Evolutionary conservation across 164 flowering plant species (phyloP).

Genomic region (Annona cherimola): DNA sequence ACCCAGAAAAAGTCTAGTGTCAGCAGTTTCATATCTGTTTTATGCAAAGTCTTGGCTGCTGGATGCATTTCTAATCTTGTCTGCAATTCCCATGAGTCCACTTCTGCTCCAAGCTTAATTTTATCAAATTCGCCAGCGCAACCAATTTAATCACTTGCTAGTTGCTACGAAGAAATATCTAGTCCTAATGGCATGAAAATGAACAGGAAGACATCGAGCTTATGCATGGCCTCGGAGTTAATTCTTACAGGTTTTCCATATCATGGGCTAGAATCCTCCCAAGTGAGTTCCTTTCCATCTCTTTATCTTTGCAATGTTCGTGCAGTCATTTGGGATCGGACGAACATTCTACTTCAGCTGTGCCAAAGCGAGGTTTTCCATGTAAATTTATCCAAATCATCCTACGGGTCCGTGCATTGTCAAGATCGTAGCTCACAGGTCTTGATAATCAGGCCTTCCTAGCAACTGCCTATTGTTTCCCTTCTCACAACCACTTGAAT

Average conservation of each 20-base stretch:
- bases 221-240: constrained; percentile 53
- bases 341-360: too few species aligned
- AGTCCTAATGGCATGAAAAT: background rate
- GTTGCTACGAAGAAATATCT: background rate
- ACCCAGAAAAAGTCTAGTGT: background rate
- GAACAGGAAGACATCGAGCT: constrained; percentile 34
- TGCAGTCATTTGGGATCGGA: too few species aligned
- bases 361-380: too few species aligned
- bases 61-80: background rate
- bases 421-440: too few species aligned
- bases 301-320: too few species aligned
- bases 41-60: background rate
- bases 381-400: too few species aligned
- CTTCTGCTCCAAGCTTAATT: background rate
- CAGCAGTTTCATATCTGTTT: background rate
- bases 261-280: constrained; percentile 73
- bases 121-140: background rate
- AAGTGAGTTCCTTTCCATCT: constrained; percentile 20
- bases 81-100: background rate
- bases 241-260: constrained; percentile 58
- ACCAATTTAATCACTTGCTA: background rate
- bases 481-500: too few species aligned
- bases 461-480: too few species aligned
- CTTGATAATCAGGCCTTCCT: too few species aligned
- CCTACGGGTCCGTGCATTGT: too few species aligned